A percentile compares a stretch with the other conserved stretches of the same genome.
These are phyloP conservation scores for Hyparrhenia diplandra DNA, from an alignment of 176 grass and related monocot species.

Conservation along the genomic window DNA sequence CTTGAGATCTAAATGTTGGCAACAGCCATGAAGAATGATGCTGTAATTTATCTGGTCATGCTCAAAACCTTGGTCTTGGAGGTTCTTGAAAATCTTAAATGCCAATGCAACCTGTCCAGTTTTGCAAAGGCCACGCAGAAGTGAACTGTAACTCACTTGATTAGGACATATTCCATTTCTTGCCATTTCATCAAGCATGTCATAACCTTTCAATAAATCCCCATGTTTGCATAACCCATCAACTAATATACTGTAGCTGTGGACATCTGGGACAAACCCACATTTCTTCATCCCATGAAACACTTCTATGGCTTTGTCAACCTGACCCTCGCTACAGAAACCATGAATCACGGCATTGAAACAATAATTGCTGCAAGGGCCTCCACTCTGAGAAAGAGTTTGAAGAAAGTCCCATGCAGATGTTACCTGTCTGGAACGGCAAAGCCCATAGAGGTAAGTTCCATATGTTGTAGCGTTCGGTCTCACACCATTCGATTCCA, in stretches of 20 bases:
- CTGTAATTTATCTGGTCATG: constrained; percentile 53
- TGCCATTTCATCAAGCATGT: constrained; percentile 52
- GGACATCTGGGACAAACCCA: constrained; percentile 37
- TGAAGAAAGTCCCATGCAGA: constrained; percentile 58
- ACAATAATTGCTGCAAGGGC: constrained; percentile 47
- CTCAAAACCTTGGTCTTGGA: constrained; percentile 33
- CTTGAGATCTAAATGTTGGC: constrained; percentile 47
- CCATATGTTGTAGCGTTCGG: constrained; percentile 59
- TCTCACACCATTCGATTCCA: constrained; percentile 35
- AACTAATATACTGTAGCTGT: constrained; percentile 60
- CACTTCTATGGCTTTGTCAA: constrained; percentile 38
- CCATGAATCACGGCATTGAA: constrained; percentile 69
- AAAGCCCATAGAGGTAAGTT: constrained; percentile 63
- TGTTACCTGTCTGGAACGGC: constrained; percentile 26
- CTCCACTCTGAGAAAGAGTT: constrained; percentile 28
- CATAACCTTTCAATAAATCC: constrained; percentile 32
- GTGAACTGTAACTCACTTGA: constrained; percentile 47
- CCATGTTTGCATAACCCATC: constrained; percentile 55
- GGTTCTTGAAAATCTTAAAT: constrained; percentile 34
- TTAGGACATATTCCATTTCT: constrained; percentile 53
- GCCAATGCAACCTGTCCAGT: constrained; percentile 38
- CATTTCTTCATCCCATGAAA: constrained; percentile 47
- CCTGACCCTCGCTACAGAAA: constrained; percentile 48
- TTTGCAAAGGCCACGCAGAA: constrained; percentile 59
- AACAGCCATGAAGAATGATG: constrained; percentile 63